phyloP scores from a whole-genome alignment of 192 early-diverging fungal genomes.

The Rhizophagus sp. region DNA sequence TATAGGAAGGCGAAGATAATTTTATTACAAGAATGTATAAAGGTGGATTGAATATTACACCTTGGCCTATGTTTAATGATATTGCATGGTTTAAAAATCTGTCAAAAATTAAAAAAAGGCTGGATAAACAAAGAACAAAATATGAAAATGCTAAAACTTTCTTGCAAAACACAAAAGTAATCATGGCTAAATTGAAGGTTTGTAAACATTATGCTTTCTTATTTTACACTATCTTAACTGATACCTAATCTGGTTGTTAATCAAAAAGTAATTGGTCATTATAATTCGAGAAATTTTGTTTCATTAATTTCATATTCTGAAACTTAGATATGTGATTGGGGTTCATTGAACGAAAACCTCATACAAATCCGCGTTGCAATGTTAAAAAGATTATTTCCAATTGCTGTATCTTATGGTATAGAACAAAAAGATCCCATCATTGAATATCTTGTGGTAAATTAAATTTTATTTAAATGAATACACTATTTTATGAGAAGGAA shows the following conservation, averaged over 20 bases:
- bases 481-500: too few species aligned
- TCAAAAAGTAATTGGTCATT: too few species aligned
- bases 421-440: not conserved
- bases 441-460: not conserved
- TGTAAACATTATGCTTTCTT: not conserved
- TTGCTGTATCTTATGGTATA: conserved; percentile 16
- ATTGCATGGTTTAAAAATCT: not conserved
- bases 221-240: too few species aligned
- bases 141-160: conserved; percentile 18
- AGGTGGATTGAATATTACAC: not conserved
- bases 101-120: not conserved
- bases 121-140: not conserved
- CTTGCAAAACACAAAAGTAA: conserved; percentile 6
- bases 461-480: not conserved
- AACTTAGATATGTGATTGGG: conserved; percentile 26
- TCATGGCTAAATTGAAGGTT: conserved; percentile 18
- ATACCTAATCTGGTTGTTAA: too few species aligned
- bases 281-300: too few species aligned
- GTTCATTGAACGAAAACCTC: conserved; percentile 7
- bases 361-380: not conserved
- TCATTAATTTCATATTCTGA: too few species aligned
- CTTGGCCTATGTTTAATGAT: conserved; percentile 31
- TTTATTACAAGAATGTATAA: conserved; percentile 28
- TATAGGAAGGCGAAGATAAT: conserved; percentile 27
- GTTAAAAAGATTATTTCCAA: not conserved